Base-by-base conservation (phyloP, 495 filamentous ascomycete species). In the Massariosphaeria phaeospora region DNA sequence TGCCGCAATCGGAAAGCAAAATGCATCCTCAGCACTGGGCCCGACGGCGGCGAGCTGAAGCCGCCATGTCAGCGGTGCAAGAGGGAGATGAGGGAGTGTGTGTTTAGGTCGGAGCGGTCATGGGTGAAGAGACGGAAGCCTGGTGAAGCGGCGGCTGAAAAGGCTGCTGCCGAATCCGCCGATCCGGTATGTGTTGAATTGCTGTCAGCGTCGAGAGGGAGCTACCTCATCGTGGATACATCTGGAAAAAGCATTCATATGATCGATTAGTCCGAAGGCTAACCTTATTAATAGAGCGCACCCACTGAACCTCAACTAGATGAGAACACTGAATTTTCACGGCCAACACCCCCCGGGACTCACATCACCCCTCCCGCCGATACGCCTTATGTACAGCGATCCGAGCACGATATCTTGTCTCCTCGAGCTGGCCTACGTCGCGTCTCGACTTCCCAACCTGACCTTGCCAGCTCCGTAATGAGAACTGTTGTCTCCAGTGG, bases 401-500 rank as follows among this genome's bases (percentile, higher is more conserved):
- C 29, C 21, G 49, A 48, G 18, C 23, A 41, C 21, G 40, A 57
- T 31, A 18, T 57, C 11, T 9, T 57, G 2, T 62, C 53, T 12
- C 52, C 52, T 23, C 17, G 44, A 13, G 35, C 24, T 13, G 21
- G 29, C 20, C 18, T 55, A 20, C 44, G 61, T 12, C 27, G 61
- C 15, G 34, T 51, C 6, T 63, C 61, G 10, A 55, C 50, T 12
- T 50, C 61, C 10, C 51, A 55, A 18, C 51, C 55, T 11, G 33
- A 55, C 26, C 51, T 63, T 10, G 41, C 54, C 6, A 27, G 53
- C 27, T 59, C 55, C 6, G 55, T 63, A 1, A 63, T 63, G 61
- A 43, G 61, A 30, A 63, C 61, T 11, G 61, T 63, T 3, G 61
- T 63, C 31, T 63, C 61, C 0, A 63, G 61, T 48, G 75, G 75